These are phyloP conservation scores for Gracilariopsis chorda DNA, from an alignment of 23 red algal genomes.

Conservation along the genomic window DNA sequence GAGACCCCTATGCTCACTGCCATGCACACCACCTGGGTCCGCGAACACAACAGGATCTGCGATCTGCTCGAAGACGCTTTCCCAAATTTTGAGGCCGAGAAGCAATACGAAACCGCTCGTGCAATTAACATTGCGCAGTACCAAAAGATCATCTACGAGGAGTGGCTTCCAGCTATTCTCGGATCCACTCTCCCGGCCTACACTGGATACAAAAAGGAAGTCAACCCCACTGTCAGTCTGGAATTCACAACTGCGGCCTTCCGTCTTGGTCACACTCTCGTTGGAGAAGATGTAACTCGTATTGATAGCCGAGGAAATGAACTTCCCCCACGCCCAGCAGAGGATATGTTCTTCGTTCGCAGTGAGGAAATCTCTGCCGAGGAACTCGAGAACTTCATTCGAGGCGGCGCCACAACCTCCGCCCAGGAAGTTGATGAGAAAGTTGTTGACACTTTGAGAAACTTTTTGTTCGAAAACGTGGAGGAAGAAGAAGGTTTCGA, in stretches of 20 bases:
- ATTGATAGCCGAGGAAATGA: background rate
- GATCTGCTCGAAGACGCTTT: background rate
- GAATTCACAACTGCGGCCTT: conserved; percentile 67
- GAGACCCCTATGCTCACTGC: conserved; percentile 57
- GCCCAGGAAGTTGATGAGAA: conserved; percentile 64
- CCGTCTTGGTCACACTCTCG: conserved; percentile 67
- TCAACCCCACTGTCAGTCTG: conserved; percentile 35
- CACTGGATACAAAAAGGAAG: conserved; percentile 27
- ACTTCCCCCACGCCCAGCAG: background rate
- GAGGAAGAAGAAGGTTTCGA: conserved; percentile 34
- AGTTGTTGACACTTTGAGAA: conserved; percentile 17
- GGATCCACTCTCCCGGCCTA: conserved; percentile 23
- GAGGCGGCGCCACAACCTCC: conserved; percentile 5
- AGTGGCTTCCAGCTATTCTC: conserved; percentile 41
- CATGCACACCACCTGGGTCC: conserved; percentile 62
- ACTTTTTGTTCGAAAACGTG: conserved; percentile 52
- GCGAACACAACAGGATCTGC: conserved; percentile 72
- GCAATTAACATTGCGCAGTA: conserved; percentile 50
- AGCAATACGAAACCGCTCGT: conserved; percentile 59
- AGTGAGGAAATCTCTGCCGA: background rate
- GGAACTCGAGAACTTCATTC: conserved; percentile 27
- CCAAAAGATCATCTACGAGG: conserved; percentile 61
- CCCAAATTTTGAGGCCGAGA: background rate
- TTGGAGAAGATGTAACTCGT: conserved; percentile 29
- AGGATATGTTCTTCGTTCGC: conserved; percentile 37